Conservation (phyloP, 352 stramenopile genomes). For the Halophytophthora batemanensis region DNA sequence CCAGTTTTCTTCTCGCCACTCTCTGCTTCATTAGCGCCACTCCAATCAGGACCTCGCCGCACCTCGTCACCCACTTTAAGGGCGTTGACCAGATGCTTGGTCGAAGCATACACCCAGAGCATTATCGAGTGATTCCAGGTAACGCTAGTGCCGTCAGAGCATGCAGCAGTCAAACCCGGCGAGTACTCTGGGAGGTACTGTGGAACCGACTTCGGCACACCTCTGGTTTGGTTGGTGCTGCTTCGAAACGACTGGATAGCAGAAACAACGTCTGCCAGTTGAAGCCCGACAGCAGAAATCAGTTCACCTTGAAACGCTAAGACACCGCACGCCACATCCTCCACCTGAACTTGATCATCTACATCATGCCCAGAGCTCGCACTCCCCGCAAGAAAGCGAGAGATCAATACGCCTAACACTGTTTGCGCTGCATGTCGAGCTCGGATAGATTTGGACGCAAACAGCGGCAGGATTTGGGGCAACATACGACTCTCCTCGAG, state of each 20-base stretch:
- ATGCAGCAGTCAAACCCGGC: constrained; percentile 37
- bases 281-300: constrained; percentile 59
- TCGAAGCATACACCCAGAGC: constrained; percentile 66
- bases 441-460: constrained; percentile 37
- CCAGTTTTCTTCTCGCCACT: constrained; percentile 22
- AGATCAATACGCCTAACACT: constrained; percentile 53
- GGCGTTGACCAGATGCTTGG: constrained; percentile 38
- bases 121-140: constrained; percentile 77
- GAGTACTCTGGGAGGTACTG: constrained; percentile 41
- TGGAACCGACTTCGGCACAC: constrained; percentile 7
- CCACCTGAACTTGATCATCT: constrained; percentile 4
- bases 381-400: constrained; percentile 52
- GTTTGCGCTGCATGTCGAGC: constrained; percentile 57
- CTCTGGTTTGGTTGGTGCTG: background rate
- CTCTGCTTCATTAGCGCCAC: constrained; percentile 19
- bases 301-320: constrained; percentile 66
- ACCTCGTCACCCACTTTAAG: constrained; percentile 71
- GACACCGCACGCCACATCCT: constrained; percentile 27
- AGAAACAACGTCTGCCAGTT: constrained; percentile 53
- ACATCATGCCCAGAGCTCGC: constrained; percentile 13
- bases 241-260: constrained; percentile 12
- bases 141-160: constrained; percentile 26
- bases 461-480: constrained; percentile 44
- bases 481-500: constrained; percentile 64
- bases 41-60: constrained; percentile 52